Percentiles rank a stretch among this genome's conserved stretches.
Evolutionary conservation across 2,329 filamentous ascomycete genomes (phyloP).

Genomic region (Fusarium sp.): DNA sequence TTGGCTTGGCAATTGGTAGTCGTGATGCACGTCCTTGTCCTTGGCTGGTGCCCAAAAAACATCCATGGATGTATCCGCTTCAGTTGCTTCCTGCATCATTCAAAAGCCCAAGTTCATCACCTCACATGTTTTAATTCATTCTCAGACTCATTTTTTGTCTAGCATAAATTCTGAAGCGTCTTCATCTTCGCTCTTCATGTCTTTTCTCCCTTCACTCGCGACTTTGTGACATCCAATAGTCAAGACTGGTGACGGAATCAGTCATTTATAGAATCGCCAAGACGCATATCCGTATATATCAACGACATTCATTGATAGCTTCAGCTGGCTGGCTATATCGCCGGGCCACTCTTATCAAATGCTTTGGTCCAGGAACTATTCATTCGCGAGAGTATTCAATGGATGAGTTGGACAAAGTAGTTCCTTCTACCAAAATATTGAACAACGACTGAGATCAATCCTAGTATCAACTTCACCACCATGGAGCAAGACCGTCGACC

Average conservation of each 20-base stretch:
- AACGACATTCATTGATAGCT: background rate
- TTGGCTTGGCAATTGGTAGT: constrained; percentile 29
- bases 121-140: background rate
- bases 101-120: background rate
- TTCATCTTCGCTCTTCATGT: background rate
- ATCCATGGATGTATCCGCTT: constrained; percentile 1
- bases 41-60: constrained; percentile 21
- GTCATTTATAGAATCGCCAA: constrained; percentile 4
- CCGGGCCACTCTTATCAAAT: background rate
- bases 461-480: constrained; percentile 1
- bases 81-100: constrained; percentile 16
- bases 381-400: background rate
- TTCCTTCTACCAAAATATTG: background rate
- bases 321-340: background rate
- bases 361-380: too few relatives aligned
- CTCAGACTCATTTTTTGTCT: background rate
- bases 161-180: background rate
- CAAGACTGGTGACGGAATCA: constrained; percentile 1
- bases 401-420: background rate
- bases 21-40: constrained; percentile 25
- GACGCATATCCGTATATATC: background rate
- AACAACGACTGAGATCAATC: background rate
- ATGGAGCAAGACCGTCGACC: constrained; percentile 20
- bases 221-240: background rate
- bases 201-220: background rate